Percentiles rank a stretch among this genome's conserved stretches.
Evolutionary conservation across 108 stramenopile species (phyloP).

Genomic region (Cyclotella cryptica): DNA sequence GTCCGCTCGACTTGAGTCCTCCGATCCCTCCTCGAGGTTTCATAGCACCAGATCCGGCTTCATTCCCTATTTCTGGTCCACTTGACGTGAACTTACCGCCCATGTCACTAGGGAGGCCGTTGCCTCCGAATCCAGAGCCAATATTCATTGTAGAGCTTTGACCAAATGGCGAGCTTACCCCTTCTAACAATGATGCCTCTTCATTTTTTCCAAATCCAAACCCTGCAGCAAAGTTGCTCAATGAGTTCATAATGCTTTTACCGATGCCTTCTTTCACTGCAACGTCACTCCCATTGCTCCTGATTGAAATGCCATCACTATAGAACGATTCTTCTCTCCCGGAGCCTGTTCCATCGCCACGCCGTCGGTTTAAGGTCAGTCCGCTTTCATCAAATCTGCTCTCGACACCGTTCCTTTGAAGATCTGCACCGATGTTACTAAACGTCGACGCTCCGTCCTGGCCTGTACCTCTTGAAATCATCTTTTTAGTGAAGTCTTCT

Average conservation of each 20-base stretch:
- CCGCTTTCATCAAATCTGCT: no score
- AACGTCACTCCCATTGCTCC: background rate
- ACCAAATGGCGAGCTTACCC: background rate
- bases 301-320: no score
- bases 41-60: background rate
- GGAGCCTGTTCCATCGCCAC: no score
- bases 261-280: background rate
- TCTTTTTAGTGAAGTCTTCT: background rate
- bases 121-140: background rate
- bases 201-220: conserved; percentile 10
- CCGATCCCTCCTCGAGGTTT: background rate
- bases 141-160: background rate
- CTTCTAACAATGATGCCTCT: background rate
- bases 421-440: no score
- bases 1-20: background rate
- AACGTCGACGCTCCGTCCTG: no score
- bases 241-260: conserved; percentile 8
- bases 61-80: background rate
- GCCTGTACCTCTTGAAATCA: background rate
- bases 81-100: background rate
- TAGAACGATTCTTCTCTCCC: no score
- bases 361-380: no score
- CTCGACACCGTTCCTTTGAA: no score
- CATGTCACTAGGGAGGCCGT: background rate
- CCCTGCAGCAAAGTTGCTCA: background rate